Evolutionary conservation across 2,329 filamentous ascomycete genomes (phyloP).

Genomic region (Sporothrix schenckii): DNA sequence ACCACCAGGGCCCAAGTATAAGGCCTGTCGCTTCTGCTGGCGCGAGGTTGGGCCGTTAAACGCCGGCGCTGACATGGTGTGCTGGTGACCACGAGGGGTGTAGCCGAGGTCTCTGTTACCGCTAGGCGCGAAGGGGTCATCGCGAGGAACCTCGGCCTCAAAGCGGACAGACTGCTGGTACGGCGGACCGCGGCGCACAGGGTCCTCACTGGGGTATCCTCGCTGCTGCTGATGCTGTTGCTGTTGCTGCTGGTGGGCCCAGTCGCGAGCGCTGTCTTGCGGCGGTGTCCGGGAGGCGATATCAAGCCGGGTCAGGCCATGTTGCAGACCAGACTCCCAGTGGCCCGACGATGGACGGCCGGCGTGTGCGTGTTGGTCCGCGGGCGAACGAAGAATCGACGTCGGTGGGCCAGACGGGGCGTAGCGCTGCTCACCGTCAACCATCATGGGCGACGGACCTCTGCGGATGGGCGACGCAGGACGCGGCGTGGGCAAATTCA

Average conservation of each 20-base stretch:
- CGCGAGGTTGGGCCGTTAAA: slow-evolving; percentile 55
- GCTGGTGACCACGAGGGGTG: slow-evolving; percentile 50
- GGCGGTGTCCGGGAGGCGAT: slow-evolving; percentile 58
- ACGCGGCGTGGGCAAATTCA: slow-evolving; percentile 43
- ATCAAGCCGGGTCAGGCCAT: slow-evolving; percentile 67
- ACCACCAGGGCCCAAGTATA: slow-evolving; percentile 63
- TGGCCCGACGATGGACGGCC: slow-evolving; percentile 52
- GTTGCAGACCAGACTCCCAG: slow-evolving; percentile 68
- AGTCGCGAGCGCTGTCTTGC: slow-evolving; percentile 56
- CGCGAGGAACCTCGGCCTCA: slow-evolving; percentile 48
- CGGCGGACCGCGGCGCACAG: slow-evolving; percentile 49
- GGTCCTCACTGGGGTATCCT: slow-evolving; percentile 32
- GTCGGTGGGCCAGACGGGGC: slow-evolving; percentile 36
- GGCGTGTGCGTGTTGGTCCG: slow-evolving; percentile 48
- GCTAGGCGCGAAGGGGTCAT: background rate
- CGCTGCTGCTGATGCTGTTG: slow-evolving; percentile 44
- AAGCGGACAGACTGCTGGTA: slow-evolving; percentile 56
- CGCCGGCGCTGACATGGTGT: slow-evolving; percentile 63
- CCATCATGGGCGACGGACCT: slow-evolving; percentile 74
- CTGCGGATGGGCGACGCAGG: slow-evolving; percentile 65
- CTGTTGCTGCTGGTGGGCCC: slow-evolving; percentile 61
- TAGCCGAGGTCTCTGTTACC: background rate
- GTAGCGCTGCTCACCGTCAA: slow-evolving; percentile 57
- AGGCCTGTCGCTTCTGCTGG: slow-evolving; percentile 68
- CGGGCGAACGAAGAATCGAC: slow-evolving; percentile 40